Evolutionary conservation across 2,329 filamentous ascomycete genomes (phyloP), one percentile per base, ranked within the genome.

Genomic region (Decorospora gaudefroyi): DNA sequence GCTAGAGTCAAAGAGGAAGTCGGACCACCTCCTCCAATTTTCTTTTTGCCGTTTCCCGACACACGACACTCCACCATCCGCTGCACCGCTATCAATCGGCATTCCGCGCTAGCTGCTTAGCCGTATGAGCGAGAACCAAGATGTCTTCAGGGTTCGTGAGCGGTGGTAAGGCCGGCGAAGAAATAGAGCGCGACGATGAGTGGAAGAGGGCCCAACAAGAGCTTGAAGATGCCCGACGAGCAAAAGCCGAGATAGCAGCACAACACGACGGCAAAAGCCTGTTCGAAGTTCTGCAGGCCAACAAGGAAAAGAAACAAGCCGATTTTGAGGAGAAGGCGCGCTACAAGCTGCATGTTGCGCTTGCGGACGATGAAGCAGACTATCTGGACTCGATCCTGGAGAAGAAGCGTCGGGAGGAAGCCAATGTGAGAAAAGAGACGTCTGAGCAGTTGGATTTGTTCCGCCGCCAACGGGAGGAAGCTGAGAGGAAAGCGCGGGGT

Each of bases 281-380:
- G 18, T 93, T 79, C 65, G 88, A 91, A 29, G 78, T 87, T 2
- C 70, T 93, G 37, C 85, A 92, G 71, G 88, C 85, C 29, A 93
- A 93, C 70, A 92, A 91, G 81, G 85, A 70, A 85, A 92, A 72
- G 87, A 92, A 91, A 69, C 86, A 92, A 70, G 87, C 88, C 13
- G 87, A 85, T 6, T 90, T 90, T 67, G 88, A 90, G 67, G 88
- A 92, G 69, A 67, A 84, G 51, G 80, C 78, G 51, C 79, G 79
- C 53, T 74, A 92, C 38, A 81, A 82, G 62, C 88, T 92, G 61
- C 88, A 92, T 72, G 91, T 90, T 66, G 77, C 85, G 3, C 77
- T 93, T 19, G 85, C 92, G 64, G 86, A 90, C 47, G 87, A 90
- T 64, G 88, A 92, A 72, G 77, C 87, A 36, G 87, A 86, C 13